A percentile compares a stretch with the other conserved stretches of the same genome.
These are phyloP conservation scores for Spiromastix sp. DNA, from an alignment of 2,329 filamentous ascomycete genomes.

Conservation along the genomic window DNA sequence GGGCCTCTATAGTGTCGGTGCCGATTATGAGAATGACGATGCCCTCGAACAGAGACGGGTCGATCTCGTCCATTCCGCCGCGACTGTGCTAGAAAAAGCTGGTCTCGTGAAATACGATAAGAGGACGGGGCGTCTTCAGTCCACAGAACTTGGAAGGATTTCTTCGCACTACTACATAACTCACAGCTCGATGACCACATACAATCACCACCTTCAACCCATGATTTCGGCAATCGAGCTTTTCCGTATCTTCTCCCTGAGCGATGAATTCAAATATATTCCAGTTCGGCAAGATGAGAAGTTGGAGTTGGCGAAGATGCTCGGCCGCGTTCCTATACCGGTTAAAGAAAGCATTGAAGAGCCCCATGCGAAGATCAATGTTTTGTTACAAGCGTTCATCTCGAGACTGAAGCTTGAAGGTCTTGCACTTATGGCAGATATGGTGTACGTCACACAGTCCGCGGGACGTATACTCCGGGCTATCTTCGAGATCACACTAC, in stretches of 20 bases:
- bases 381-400: constrained; percentile 91
- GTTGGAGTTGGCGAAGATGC: constrained; percentile 82
- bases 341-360: constrained; percentile 98
- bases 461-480: constrained; percentile 91
- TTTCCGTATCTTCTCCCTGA: constrained; percentile 91
- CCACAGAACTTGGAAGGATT: constrained; percentile 89
- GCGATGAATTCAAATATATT: constrained; percentile 98
- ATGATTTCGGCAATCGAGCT: constrained; percentile 89
- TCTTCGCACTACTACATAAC: constrained; percentile 99
- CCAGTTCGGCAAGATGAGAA: constrained; percentile 97
- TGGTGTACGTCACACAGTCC: constrained; percentile 97
- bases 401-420: constrained; percentile 90
- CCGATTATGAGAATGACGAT: constrained; percentile 89
- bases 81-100: constrained; percentile 73
- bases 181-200: constrained; percentile 90
- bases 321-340: constrained; percentile 83
- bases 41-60: constrained; percentile 92
- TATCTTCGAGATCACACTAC: constrained; percentile 93
- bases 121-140: constrained; percentile 76
- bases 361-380: constrained; percentile 95
- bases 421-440: constrained; percentile 90
- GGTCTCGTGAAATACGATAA: constrained; percentile 92
- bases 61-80: constrained; percentile 93
- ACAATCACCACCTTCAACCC: constrained; percentile 90
- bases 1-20: constrained; percentile 86